phyloP scores from a whole-genome alignment of 2,329 filamentous ascomycete species.

The Fusarium haematococcum region DNA sequence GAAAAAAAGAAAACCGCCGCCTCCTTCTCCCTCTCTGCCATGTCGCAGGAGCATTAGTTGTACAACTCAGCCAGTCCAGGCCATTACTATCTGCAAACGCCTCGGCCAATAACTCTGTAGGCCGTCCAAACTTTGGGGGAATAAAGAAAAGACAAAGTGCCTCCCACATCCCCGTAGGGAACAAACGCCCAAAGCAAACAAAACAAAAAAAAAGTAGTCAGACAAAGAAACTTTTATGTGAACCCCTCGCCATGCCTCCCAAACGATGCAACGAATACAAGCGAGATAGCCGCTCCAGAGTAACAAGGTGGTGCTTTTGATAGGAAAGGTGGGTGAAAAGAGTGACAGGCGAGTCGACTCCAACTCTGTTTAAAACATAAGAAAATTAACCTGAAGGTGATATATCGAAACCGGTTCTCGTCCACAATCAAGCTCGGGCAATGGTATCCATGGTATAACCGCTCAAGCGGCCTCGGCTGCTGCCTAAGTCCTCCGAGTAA shows the following conservation, averaged over 20 bases:
- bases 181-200: conserved; percentile 43
- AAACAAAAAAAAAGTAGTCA: conserved; percentile 10
- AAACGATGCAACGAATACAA: conserved; percentile 45
- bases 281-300: conserved; percentile 30
- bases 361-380: conserved; percentile 34
- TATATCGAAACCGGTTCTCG: not conserved
- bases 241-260: conserved; percentile 50
- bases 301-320: conserved; percentile 33
- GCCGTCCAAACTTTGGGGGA: conserved; percentile 34
- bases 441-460: not conserved
- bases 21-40: conserved; percentile 38
- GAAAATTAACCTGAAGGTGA: conserved; percentile 24
- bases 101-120: conserved; percentile 31
- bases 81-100: conserved; percentile 40
- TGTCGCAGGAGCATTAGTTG: conserved; percentile 43
- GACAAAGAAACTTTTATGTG: conserved; percentile 43
- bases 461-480: not conserved
- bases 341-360: conserved; percentile 8
- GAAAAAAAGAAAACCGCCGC: conserved; percentile 9
- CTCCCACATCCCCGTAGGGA: conserved; percentile 33
- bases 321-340: conserved; percentile 22
- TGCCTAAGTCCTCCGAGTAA: conserved; percentile 47
- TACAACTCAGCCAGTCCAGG: conserved; percentile 39
- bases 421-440: not conserved
- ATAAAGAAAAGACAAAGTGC: conserved; percentile 35